Conservation (phyloP, 345 rosid species). For the Streptanthus diversifolius region DNA sequence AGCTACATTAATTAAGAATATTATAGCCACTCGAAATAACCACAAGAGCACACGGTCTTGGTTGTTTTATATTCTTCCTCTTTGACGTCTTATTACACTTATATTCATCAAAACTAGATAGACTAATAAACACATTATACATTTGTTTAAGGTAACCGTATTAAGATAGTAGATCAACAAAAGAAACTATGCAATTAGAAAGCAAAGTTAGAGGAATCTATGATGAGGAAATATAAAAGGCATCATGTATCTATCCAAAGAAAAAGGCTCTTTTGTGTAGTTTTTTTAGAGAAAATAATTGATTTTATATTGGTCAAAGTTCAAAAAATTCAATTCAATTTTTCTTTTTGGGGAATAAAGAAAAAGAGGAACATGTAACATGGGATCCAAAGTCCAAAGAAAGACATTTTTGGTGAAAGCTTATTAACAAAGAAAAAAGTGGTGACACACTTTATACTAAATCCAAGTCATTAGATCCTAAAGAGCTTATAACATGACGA, state of each 20-base stretch:
- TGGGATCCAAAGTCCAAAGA: constrained; percentile 19
- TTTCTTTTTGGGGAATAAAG: constrained; percentile 4
- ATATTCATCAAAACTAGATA: not conserved
- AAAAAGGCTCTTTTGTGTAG: not conserved
- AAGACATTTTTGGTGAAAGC: constrained; percentile 1
- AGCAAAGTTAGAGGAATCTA: not conserved
- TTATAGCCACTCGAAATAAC: not conserved
- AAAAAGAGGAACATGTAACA: constrained; percentile 24
- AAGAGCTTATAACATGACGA: constrained; percentile 30
- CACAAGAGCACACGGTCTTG: not conserved
- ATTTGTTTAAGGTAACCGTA: not conserved
- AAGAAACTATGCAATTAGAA: not conserved
- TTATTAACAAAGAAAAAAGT: not conserved
- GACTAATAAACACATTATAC: not conserved
- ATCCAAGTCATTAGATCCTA: constrained; percentile 33
- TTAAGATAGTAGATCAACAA: not conserved
- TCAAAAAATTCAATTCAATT: not conserved
- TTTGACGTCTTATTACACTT: not conserved
- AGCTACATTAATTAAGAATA: not conserved
- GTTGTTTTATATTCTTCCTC: not conserved
- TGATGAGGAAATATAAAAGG: not conserved
- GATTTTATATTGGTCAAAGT: not conserved
- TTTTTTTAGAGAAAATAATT: not conserved
- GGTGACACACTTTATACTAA: constrained; percentile 33
- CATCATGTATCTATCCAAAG: not conserved